Conservation (phyloP, 2,329 filamentous ascomycete genomes). For the Stromatinia cepivora region DNA sequence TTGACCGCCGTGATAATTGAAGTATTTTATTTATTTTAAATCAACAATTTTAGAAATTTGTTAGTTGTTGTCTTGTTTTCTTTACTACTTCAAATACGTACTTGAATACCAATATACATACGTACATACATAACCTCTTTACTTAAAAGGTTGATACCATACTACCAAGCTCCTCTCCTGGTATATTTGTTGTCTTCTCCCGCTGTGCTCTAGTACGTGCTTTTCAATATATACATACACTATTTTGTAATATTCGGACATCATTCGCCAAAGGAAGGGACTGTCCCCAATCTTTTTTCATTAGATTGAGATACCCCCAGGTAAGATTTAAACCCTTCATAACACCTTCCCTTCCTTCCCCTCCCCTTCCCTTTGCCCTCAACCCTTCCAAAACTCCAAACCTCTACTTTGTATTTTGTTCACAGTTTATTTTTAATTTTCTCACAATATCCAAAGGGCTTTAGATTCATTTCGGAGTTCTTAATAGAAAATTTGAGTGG, state of each 20-base stretch:
- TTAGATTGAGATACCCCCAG: constrained; percentile 13
- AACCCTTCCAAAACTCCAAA: not conserved
- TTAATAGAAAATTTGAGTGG: not conserved
- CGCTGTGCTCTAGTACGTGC: not conserved
- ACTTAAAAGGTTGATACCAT: not conserved
- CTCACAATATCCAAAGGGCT: not conserved
- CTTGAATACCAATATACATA: not conserved
- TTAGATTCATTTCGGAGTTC: not conserved
- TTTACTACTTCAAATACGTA: not conserved
- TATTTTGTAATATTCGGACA: not conserved
- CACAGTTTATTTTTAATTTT: not conserved
- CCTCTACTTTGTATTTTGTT: not conserved
- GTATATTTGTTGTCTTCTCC: not conserved
- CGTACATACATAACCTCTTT: not conserved
- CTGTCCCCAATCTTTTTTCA: not conserved
- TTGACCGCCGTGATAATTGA: not conserved
- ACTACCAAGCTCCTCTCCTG: not conserved
- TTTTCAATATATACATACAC: not conserved
- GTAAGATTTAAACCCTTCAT: constrained; percentile 16
- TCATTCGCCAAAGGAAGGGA: constrained; percentile 7
- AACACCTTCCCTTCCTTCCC: not conserved
- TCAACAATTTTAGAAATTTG: not conserved
- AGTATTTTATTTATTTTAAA: not conserved
- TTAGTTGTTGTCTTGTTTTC: not conserved
- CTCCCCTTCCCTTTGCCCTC: not conserved